A percentile compares a stretch with the other conserved stretches of the same genome.
Conservation (phyloP, 1,284 basidiomycete species). For the Ceratobasidium papillatum region DNA sequence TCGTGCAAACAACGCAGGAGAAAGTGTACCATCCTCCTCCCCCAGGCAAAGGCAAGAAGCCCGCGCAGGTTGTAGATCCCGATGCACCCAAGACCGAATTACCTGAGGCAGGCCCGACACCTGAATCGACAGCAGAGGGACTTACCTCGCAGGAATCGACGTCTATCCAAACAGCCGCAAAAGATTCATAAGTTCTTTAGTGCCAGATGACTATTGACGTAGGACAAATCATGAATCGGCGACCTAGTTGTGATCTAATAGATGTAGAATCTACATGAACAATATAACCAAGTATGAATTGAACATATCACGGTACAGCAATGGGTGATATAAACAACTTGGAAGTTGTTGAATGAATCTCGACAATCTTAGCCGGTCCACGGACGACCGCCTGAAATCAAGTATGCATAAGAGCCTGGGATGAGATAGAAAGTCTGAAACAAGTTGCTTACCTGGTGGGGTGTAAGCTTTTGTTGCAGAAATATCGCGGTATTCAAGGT, state of each 20-base stretch:
- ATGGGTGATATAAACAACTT: neutral
- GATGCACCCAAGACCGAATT: slow-evolving; percentile 18
- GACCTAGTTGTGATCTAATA: neutral
- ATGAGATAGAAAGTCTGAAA: neutral
- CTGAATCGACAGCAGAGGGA: slow-evolving; percentile 14
- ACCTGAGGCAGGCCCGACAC: slow-evolving; percentile 6
- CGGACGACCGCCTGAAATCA: slow-evolving; percentile 10
- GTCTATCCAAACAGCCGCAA: slow-evolving; percentile 4
- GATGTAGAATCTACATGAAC: neutral
- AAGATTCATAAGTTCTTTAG: neutral
- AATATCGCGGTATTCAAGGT: slow-evolving; percentile 14
- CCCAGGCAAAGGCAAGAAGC: slow-evolving; percentile 73
- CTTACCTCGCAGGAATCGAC: neutral
- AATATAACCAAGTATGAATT: slow-evolving; percentile 1
- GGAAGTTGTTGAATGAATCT: neutral
- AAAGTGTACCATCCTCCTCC: slow-evolving; percentile 82
- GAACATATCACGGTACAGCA: neutral
- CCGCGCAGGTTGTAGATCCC: slow-evolving; percentile 7
- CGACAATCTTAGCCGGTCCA: slow-evolving; percentile 7
- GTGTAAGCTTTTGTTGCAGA: slow-evolving; percentile 26
- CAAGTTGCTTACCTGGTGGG: slow-evolving; percentile 1
- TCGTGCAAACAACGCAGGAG: slow-evolving; percentile 57
- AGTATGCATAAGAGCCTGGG: too few species aligned
- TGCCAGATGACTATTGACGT: neutral
- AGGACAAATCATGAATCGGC: neutral